Evolutionary conservation across 2,329 filamentous ascomycete species (phyloP).

Genomic region (Stagonosporopsis rhizophila): DNA sequence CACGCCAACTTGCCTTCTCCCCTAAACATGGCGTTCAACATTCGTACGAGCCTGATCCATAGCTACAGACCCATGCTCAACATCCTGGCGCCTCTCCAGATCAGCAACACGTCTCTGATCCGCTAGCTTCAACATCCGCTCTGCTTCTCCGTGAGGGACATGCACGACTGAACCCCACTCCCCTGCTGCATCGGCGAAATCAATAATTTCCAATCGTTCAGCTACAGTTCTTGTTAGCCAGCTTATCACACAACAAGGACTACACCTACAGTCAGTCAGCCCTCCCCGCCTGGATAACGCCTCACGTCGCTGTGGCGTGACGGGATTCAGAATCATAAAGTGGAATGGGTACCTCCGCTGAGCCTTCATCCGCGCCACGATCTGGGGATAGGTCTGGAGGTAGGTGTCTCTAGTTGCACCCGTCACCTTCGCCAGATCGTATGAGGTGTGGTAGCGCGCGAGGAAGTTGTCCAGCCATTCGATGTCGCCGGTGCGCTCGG

Average conservation of each 20-base stretch:
- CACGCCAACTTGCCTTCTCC: neutral
- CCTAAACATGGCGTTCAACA: neutral
- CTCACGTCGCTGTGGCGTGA: neutral
- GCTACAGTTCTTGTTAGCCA: slow-evolving; percentile 6
- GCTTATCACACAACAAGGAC: neutral
- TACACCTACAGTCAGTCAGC: slow-evolving; percentile 28
- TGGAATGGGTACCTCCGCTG: slow-evolving; percentile 26
- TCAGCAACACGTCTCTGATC: slow-evolving; percentile 27
- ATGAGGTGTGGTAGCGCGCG: slow-evolving; percentile 14
- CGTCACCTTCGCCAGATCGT: slow-evolving; percentile 30
- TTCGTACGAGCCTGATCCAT: no score
- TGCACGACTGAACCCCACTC: slow-evolving; percentile 39
- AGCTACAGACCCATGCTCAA: neutral
- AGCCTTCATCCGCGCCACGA: slow-evolving; percentile 32
- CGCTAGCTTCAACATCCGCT: slow-evolving; percentile 30
- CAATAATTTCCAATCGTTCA: slow-evolving; percentile 25
- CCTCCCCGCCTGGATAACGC: neutral
- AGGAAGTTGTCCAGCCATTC: slow-evolving; percentile 33
- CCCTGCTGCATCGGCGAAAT: slow-evolving; percentile 36
- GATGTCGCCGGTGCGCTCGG: slow-evolving; percentile 21
- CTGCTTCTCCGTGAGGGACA: slow-evolving; percentile 28
- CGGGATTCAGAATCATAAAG: slow-evolving; percentile 37
- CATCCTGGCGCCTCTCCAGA: neutral
- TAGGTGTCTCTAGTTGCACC: slow-evolving; percentile 25
- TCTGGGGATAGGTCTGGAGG: slow-evolving; percentile 20